phyloP scores from a whole-genome alignment of 2,329 filamentous ascomycete species.

The Colletotrichum spaethianum region DNA sequence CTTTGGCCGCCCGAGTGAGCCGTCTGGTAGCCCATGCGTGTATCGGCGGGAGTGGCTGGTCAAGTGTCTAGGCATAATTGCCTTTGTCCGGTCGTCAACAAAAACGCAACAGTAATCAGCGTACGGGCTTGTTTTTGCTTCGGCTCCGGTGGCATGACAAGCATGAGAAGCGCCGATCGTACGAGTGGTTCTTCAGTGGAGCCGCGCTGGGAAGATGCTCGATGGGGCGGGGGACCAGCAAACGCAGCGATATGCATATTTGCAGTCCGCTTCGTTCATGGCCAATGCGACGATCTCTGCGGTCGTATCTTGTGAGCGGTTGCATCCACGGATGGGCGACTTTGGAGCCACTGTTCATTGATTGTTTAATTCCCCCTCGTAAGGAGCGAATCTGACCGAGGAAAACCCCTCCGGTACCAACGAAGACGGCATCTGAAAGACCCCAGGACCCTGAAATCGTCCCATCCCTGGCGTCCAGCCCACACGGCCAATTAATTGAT shows the following conservation, averaged over 20 bases:
- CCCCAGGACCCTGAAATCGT: slow-evolving; percentile 11
- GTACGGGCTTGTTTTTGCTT: neutral
- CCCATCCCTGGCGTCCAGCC: neutral
- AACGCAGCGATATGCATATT: neutral
- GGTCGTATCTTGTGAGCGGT: neutral
- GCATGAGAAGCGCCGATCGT: slow-evolving; percentile 20
- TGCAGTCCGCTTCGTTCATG: neutral
- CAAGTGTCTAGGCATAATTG: no score
- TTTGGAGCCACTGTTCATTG: slow-evolving; percentile 1
- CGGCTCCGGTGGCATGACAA: slow-evolving; percentile 28
- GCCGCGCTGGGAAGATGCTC: neutral
- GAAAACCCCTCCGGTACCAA: neutral
- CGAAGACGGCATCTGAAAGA: neutral
- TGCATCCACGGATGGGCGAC: neutral
- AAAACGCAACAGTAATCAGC: no score
- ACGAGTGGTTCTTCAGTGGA: slow-evolving; percentile 22
- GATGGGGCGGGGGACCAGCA: neutral
- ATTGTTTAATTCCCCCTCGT: slow-evolving; percentile 20
- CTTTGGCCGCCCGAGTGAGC: neutral
- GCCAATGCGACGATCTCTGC: neutral
- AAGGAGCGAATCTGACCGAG: slow-evolving; percentile 8
- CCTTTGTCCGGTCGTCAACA: no score
- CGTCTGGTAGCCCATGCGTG: neutral
- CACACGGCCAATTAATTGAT: neutral
- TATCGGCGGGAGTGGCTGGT: neutral